Evolutionary conservation across 2,329 filamentous ascomycete genomes (phyloP).

Genomic region (Fusarium nanum): DNA sequence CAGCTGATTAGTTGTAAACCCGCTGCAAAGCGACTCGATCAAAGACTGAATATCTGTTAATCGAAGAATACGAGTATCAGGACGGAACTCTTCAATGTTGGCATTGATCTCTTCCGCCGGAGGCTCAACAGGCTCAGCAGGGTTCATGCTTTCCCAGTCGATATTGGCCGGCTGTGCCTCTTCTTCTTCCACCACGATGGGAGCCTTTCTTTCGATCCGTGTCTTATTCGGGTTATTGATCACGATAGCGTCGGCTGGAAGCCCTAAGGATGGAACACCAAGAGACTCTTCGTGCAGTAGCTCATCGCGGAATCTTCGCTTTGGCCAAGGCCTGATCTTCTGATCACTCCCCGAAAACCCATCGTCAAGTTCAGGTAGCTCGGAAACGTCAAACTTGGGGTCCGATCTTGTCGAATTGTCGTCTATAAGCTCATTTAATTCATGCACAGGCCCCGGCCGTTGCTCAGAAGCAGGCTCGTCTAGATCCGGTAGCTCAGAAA

Average conservation of each 20-base stretch:
- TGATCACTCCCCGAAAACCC: background rate
- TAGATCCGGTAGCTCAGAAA: slow-evolving; percentile 1
- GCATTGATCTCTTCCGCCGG: slow-evolving; percentile 53
- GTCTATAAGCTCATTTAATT: slow-evolving; percentile 1
- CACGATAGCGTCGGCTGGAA: slow-evolving; percentile 59
- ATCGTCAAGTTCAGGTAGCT: slow-evolving; percentile 16
- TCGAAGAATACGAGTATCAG: slow-evolving; percentile 55
- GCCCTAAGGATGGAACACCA: slow-evolving; percentile 51
- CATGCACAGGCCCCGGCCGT: background rate
- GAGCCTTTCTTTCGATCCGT: slow-evolving; percentile 28
- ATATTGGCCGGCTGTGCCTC: slow-evolving; percentile 27
- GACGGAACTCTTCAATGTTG: slow-evolving; percentile 63
- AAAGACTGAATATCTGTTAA: slow-evolving; percentile 57
- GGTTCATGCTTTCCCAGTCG: slow-evolving; percentile 50
- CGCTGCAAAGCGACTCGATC: slow-evolving; percentile 52
- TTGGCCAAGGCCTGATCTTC: background rate
- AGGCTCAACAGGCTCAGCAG: slow-evolving; percentile 42
- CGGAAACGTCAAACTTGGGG: background rate
- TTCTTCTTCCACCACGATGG: slow-evolving; percentile 37
- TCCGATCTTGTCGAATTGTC: background rate
- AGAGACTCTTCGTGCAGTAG: slow-evolving; percentile 49
- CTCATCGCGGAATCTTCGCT: slow-evolving; percentile 37
- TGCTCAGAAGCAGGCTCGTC: background rate
- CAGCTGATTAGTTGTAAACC: slow-evolving; percentile 63
- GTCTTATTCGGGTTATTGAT: slow-evolving; percentile 55